Conservation (phyloP, 768 basidiomycete genomes). For the Filobasidium wieringae region DNA sequence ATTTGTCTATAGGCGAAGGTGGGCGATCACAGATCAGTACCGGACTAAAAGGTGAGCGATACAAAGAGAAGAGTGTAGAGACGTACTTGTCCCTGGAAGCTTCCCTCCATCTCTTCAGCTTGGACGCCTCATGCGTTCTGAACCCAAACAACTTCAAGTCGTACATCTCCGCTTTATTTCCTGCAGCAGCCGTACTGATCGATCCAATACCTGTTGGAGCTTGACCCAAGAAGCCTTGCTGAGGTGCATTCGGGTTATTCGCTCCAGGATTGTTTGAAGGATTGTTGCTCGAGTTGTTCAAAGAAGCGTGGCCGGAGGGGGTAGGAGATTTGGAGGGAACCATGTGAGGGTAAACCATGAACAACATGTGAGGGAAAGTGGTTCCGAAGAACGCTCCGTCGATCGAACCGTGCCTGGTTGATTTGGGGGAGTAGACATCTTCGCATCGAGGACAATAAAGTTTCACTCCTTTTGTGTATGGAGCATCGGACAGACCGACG, state of each 20-base stretch:
- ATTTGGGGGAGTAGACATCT: constrained; percentile 96
- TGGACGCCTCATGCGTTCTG: constrained; percentile 86
- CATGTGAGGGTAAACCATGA: constrained; percentile 90
- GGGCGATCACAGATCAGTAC: neutral
- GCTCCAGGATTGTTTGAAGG: constrained; percentile 13
- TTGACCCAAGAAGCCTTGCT: neutral
- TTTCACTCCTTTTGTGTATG: constrained; percentile 97
- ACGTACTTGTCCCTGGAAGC: constrained; percentile 73
- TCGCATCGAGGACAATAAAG: constrained; percentile 97
- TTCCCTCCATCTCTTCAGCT: constrained; percentile 90
- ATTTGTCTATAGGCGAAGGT: constrained; percentile 41
- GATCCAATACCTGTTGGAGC: constrained; percentile 36
- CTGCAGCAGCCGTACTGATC: constrained; percentile 66
- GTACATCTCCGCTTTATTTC: constrained; percentile 82
- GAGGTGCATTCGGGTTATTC: neutral
- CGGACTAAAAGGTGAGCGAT: neutral
- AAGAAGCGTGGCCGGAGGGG: constrained; percentile 4
- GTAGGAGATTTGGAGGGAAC: constrained; percentile 63
- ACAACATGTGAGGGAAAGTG: constrained; percentile 90
- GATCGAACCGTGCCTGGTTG: constrained; percentile 88
- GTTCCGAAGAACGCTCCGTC: constrained; percentile 99
- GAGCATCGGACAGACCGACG: constrained; percentile 90
- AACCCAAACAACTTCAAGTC: constrained; percentile 93
- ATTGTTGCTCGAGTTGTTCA: neutral
- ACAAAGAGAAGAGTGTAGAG: neutral